These are phyloP conservation scores for Cupressus sempervirens DNA, from an alignment of 75 land plant species.

Conservation along the genomic window DNA sequence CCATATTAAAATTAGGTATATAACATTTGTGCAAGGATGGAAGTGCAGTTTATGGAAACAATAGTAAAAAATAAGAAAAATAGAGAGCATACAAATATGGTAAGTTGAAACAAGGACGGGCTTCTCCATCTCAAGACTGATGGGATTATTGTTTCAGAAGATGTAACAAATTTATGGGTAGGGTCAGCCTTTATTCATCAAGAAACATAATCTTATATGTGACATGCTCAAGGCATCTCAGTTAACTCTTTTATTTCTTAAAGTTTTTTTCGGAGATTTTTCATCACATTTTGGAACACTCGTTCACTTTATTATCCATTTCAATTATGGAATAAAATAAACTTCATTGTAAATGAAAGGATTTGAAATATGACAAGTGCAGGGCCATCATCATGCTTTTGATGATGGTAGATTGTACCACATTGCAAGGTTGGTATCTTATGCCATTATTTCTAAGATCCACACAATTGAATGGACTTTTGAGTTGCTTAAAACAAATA, in stretches of 20 bases:
- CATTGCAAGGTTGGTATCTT: conserved; percentile 47
- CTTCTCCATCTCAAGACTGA: conserved; percentile 36
- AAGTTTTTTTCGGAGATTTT: no score
- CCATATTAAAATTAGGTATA: neutral
- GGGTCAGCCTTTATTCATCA: conserved; percentile 56
- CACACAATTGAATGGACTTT: conserved; percentile 87
- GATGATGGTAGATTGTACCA: conserved; percentile 52
- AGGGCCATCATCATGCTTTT: conserved; percentile 38
- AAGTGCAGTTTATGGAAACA: conserved; percentile 66
- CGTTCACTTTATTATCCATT: neutral
- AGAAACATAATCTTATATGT: conserved; percentile 53
- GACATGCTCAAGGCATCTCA: conserved; percentile 46
- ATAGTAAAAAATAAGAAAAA: conserved; percentile 16
- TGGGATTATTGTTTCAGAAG: conserved; percentile 52
- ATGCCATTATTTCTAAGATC: conserved; percentile 70
- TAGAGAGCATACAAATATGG: conserved; percentile 57
- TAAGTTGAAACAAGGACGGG: conserved; percentile 45
- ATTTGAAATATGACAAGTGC: neutral
- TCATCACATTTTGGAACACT: neutral
- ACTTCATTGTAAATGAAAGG: neutral
- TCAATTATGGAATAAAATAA: neutral
- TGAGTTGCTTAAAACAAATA: conserved; percentile 64
- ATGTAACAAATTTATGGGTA: conserved; percentile 59
- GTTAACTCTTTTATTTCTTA: neutral
- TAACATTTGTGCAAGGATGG: conserved; percentile 52